phyloP scores from a whole-genome alignment of 1,284 basidiomycete genomes.

The Trametes hirsuta region DNA sequence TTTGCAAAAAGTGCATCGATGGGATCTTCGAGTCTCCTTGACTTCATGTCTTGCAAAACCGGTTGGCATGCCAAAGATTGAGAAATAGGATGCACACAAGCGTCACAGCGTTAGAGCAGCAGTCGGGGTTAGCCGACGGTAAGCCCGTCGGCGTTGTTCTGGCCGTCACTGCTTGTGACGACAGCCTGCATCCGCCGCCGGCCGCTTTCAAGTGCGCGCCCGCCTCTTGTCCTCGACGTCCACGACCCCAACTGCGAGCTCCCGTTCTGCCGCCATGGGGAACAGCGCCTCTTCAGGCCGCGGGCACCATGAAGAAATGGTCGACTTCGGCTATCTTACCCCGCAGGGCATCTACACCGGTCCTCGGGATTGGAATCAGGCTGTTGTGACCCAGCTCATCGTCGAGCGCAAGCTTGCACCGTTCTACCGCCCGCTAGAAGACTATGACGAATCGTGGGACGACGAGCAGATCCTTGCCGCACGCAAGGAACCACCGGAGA shows the following conservation, averaged over 20 bases:
- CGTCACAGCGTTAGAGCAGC: neutral
- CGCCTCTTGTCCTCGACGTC: slow-evolving; percentile 18
- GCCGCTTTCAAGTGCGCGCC: slow-evolving; percentile 15
- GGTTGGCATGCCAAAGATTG: too few species aligned
- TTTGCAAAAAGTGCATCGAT: too few species aligned
- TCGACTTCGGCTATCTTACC: slow-evolving; percentile 82
- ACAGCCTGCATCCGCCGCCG: slow-evolving; percentile 22
- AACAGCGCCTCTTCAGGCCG: slow-evolving; percentile 76
- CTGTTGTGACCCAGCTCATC: slow-evolving; percentile 86
- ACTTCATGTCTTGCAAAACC: too few species aligned
- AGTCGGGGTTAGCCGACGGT: slow-evolving; percentile 14
- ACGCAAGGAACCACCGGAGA: slow-evolving; percentile 62
- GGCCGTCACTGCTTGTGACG: slow-evolving; percentile 25
- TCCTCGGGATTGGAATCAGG: slow-evolving; percentile 88
- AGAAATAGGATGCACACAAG: neutral
- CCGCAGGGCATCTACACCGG: slow-evolving; percentile 93
- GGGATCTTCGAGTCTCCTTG: too few species aligned
- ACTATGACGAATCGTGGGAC: slow-evolving; percentile 87
- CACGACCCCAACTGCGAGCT: slow-evolving; percentile 5
- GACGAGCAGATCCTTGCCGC: slow-evolving; percentile 82
- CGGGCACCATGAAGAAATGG: slow-evolving; percentile 72
- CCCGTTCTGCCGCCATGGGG: slow-evolving; percentile 55
- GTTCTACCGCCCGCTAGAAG: slow-evolving; percentile 95
- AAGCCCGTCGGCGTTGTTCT: slow-evolving; percentile 6
- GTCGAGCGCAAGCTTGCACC: slow-evolving; percentile 88